Evolutionary conservation across 2,329 filamentous ascomycete species (phyloP).

Genomic region (Lachnellula subtilissima): DNA sequence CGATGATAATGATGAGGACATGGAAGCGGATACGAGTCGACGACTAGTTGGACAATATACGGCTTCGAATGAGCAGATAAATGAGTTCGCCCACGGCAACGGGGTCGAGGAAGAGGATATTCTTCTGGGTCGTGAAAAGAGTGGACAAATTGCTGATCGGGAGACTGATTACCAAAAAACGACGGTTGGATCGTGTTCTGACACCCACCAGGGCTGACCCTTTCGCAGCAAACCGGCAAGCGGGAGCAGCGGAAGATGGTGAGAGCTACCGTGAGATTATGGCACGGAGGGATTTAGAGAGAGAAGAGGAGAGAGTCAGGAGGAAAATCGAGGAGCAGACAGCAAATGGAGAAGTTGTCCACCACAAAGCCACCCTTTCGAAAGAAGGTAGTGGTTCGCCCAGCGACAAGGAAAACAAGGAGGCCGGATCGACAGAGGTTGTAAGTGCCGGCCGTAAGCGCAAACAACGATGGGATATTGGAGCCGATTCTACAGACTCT

Average conservation of each 20-base stretch:
- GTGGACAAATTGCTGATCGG: slow-evolving; percentile 83
- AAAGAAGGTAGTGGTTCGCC: slow-evolving; percentile 50
- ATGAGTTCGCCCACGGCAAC: slow-evolving; percentile 81
- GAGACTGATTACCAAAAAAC: slow-evolving; percentile 97
- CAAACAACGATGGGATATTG: slow-evolving; percentile 92
- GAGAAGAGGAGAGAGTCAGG: slow-evolving; percentile 84
- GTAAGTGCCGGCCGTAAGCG: slow-evolving; percentile 66
- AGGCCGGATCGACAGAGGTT: slow-evolving; percentile 62
- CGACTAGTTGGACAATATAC: slow-evolving; percentile 94
- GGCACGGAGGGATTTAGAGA: slow-evolving; percentile 83
- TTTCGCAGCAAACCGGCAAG: slow-evolving; percentile 71
- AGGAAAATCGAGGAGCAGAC: slow-evolving; percentile 70
- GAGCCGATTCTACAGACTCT: slow-evolving; percentile 49
- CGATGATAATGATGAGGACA: slow-evolving; percentile 75
- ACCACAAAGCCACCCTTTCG: slow-evolving; percentile 67
- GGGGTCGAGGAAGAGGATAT: slow-evolving; percentile 92
- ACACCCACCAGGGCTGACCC: slow-evolving; percentile 83
- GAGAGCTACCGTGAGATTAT: slow-evolving; percentile 86
- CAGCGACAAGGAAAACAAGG: slow-evolving; percentile 65
- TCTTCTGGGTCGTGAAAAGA: slow-evolving; percentile 78
- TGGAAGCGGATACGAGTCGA: slow-evolving; percentile 69
- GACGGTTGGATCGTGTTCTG: slow-evolving; percentile 80
- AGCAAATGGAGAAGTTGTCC: slow-evolving; percentile 52
- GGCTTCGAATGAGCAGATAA: slow-evolving; percentile 83
- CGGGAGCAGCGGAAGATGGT: slow-evolving; percentile 63